Conservation (phyloP, 495 filamentous ascomycete genomes). For the Neurospora hispaniola region DNA sequence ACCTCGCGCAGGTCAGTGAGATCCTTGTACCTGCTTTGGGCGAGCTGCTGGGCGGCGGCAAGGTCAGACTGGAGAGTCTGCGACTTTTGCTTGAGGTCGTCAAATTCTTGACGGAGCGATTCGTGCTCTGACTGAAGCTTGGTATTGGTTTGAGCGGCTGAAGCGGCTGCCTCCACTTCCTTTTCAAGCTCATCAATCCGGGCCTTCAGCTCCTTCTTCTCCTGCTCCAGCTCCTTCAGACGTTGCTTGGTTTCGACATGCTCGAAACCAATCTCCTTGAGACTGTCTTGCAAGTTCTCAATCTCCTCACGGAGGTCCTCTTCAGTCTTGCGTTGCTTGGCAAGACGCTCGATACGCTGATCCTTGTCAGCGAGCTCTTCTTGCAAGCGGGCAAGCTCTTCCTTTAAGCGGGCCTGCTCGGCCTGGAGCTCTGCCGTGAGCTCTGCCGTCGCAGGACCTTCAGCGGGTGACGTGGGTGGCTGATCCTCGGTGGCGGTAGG, state of each 20-base stretch:
- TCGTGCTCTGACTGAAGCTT: conserved; percentile 49
- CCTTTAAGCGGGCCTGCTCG: background rate
- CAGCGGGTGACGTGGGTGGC: conserved; percentile 12
- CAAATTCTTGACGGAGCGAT: conserved; percentile 57
- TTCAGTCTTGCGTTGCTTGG: conserved; percentile 56
- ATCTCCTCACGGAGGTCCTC: conserved; percentile 82
- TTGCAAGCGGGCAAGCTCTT: conserved; percentile 34
- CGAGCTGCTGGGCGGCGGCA: conserved; percentile 73
- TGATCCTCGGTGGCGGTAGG: conserved; percentile 20
- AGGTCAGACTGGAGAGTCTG: conserved; percentile 71
- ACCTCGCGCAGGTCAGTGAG: conserved; percentile 66
- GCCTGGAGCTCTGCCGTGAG: conserved; percentile 25
- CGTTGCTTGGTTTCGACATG: conserved; percentile 74
- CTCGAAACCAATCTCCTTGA: conserved; percentile 65
- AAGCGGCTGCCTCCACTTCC: conserved; percentile 37
- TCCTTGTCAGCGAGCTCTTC: conserved; percentile 63
- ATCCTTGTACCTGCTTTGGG: conserved; percentile 78
- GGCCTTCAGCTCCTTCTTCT: conserved; percentile 41
- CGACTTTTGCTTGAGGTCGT: conserved; percentile 60
- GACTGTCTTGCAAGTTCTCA: conserved; percentile 67
- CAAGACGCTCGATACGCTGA: conserved; percentile 52
- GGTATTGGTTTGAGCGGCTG: conserved; percentile 22
- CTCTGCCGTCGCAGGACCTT: conserved; percentile 16
- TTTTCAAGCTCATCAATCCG: conserved; percentile 56
- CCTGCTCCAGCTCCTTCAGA: conserved; percentile 46